These are phyloP conservation scores for Oryza meridionalis DNA, from an alignment of 176 grass and related monocot genomes.

Conservation along the genomic window DNA sequence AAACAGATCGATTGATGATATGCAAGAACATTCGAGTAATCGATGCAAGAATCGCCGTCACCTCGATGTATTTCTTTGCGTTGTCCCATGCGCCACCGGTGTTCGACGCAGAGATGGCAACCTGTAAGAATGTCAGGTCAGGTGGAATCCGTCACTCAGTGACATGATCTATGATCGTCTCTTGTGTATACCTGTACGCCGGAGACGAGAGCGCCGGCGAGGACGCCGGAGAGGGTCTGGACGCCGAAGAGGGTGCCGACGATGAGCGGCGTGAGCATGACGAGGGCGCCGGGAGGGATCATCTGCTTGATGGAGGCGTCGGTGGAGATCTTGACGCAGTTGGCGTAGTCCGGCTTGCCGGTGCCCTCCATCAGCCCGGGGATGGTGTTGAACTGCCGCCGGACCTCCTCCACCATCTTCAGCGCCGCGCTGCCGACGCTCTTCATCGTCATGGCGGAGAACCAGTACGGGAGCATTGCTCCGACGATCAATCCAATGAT, in stretches of 20 bases:
- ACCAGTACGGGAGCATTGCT: conserved; percentile 69
- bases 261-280: conserved; percentile 60
- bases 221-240: conserved; percentile 54
- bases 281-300: conserved; percentile 55
- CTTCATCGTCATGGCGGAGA: conserved; percentile 71
- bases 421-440: conserved; percentile 48
- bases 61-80: conserved; percentile 71
- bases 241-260: conserved; percentile 56
- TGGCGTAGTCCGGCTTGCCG: conserved; percentile 46
- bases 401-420: conserved; percentile 63
- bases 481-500: conserved; percentile 51
- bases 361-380: conserved; percentile 51
- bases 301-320: conserved; percentile 57
- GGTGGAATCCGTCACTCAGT: background rate
- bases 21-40: background rate
- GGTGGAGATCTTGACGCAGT: conserved; percentile 57
- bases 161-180: too few species aligned
- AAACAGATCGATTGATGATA: background rate
- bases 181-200: conserved; percentile 37
- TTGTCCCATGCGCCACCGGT: conserved; percentile 64
- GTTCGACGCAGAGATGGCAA: conserved; percentile 61
- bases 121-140: conserved; percentile 4
- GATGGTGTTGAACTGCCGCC: conserved; percentile 56
- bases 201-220: conserved; percentile 53
- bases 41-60: background rate